Conservation (phyloP, 2,329 filamentous ascomycete species). For the Leptographium radiaticola region DNA sequence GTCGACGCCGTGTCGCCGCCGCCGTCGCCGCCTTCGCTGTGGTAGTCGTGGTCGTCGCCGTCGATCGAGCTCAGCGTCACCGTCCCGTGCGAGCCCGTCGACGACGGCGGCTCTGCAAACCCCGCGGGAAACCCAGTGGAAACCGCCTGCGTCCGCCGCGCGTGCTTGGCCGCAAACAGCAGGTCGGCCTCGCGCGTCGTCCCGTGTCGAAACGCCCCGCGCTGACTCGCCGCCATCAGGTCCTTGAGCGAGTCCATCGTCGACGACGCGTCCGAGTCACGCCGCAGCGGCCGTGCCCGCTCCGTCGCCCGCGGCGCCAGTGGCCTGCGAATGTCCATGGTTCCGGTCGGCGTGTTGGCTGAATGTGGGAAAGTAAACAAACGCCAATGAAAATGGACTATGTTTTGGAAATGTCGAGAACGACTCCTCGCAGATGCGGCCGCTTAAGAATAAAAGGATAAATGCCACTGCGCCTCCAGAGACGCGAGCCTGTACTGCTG, state of each 20-base stretch:
- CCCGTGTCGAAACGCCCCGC: neutral
- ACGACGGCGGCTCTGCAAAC: slow-evolving; percentile 13
- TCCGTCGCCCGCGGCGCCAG: neutral
- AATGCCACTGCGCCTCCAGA: neutral
- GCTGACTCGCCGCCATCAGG: slow-evolving; percentile 8
- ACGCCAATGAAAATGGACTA: neutral
- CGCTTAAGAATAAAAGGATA: no score
- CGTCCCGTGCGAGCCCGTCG: slow-evolving; percentile 13
- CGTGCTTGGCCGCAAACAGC: slow-evolving; percentile 8
- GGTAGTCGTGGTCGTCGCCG: neutral
- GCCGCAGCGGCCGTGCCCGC: neutral
- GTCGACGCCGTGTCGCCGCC: slow-evolving; percentile 3
- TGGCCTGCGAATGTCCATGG: neutral
- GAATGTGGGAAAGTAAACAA: neutral
- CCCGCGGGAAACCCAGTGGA: slow-evolving; percentile 9
- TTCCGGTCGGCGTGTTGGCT: neutral
- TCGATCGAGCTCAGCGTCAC: slow-evolving; percentile 11
- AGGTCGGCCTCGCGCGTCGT: slow-evolving; percentile 6
- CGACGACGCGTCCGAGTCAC: slow-evolving; percentile 11
- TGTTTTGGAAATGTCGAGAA: no score
- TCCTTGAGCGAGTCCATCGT: slow-evolving; percentile 12
- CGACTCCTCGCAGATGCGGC: no score
- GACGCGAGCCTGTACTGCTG: neutral
- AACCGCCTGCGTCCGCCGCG: slow-evolving; percentile 7
- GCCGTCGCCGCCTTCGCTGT: neutral